Percentiles rank a stretch among this genome's conserved stretches.
Conservation (phyloP, 768 basidiomycete species). For the Lactifluus subvellereus region DNA sequence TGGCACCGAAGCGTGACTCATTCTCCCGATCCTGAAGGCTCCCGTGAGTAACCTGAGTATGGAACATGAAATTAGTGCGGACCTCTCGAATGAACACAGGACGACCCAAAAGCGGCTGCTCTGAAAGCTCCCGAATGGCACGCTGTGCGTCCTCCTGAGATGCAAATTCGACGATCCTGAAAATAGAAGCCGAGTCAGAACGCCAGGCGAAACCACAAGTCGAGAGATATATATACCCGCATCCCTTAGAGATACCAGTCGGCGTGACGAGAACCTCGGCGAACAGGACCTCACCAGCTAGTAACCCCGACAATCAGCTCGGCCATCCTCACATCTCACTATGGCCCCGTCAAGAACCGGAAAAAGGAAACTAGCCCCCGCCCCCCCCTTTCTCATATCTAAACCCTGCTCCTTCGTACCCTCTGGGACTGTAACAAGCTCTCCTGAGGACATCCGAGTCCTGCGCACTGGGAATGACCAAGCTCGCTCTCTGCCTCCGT, state of each 20-base stretch:
- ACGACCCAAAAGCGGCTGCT: slow-evolving; percentile 84
- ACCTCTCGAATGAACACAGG: slow-evolving; percentile 98
- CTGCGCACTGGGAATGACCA: slow-evolving; percentile 1
- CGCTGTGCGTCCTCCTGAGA: slow-evolving; percentile 86
- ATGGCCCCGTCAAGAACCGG: slow-evolving; percentile 39
- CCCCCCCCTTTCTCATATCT: slow-evolving; percentile 6
- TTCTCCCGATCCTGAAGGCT: slow-evolving; percentile 83
- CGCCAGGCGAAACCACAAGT: background rate
- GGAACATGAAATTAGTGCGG: slow-evolving; percentile 24
- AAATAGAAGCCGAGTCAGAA: slow-evolving; percentile 21
- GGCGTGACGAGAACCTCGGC: slow-evolving; percentile 98
- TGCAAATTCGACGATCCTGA: slow-evolving; percentile 91
- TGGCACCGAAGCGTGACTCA: slow-evolving; percentile 91
- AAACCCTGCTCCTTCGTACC: background rate
- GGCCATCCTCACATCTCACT: slow-evolving; percentile 67
- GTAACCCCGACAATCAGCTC: slow-evolving; percentile 81
- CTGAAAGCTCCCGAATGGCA: slow-evolving; percentile 85
- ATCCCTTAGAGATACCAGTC: slow-evolving; percentile 95
- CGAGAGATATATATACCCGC: slow-evolving; percentile 67
- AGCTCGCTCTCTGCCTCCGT: slow-evolving; percentile 6
- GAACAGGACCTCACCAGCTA: slow-evolving; percentile 99
- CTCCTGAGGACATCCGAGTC: background rate
- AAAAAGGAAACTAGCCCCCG: slow-evolving; percentile 26
- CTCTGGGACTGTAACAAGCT: background rate
- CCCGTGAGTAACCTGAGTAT: slow-evolving; percentile 1